These are phyloP conservation scores for Goffeauzyma gilvescens DNA, from an alignment of 768 basidiomycete species.

Conservation along the genomic window DNA sequence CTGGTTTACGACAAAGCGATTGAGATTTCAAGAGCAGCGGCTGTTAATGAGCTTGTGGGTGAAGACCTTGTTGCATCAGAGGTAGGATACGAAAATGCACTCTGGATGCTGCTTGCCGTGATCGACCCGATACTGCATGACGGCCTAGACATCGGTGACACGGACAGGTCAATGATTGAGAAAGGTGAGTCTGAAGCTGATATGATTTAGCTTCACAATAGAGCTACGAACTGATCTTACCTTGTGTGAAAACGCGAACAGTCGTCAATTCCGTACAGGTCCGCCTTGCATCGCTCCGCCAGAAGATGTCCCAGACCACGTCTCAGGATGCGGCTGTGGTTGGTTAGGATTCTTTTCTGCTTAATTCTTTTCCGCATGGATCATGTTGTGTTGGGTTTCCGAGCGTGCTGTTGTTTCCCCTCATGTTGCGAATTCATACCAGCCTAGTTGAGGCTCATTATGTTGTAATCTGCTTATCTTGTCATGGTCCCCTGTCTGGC, in stretches of 20 bases:
- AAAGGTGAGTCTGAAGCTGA: constrained; percentile 33
- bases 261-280: not conserved
- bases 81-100: constrained; percentile 78
- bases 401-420: too few species aligned
- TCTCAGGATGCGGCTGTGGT: too few species aligned
- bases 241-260: not conserved
- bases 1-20: constrained; percentile 83
- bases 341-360: too few species aligned
- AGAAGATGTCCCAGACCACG: not conserved
- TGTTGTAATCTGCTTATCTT: too few species aligned
- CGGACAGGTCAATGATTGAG: constrained; percentile 32
- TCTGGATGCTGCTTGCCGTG: constrained; percentile 83
- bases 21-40: constrained; percentile 76
- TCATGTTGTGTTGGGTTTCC: too few species aligned
- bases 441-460: too few species aligned
- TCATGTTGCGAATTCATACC: too few species aligned
- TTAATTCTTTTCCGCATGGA: too few species aligned
- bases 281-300: not conserved
- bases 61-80: constrained; percentile 65
- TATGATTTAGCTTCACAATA: too few species aligned
- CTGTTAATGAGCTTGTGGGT: constrained; percentile 71
- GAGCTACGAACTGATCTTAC: too few species aligned
- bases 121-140: constrained; percentile 49
- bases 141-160: constrained; percentile 26
- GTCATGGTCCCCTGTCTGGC: too few species aligned